Base-by-base conservation (phyloP, 768 basidiomycete genomes). In the Bullera alba region DNA sequence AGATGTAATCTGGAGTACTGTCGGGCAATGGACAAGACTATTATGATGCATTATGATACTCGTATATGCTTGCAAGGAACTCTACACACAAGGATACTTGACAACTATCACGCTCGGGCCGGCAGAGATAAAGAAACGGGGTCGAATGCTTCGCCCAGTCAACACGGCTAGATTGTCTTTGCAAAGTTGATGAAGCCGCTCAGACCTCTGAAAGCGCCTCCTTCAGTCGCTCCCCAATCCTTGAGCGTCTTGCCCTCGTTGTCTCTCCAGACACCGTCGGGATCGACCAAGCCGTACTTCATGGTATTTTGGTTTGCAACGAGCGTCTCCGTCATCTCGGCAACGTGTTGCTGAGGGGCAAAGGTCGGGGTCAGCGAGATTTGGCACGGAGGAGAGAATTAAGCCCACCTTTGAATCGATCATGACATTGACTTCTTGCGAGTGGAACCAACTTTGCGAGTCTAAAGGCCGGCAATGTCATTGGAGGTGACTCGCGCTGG, bases 391-490 rank as follows among this genome's bases (percentile, higher is more conserved):
- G 7, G 28, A 25, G 25, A 32, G n/a, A 2, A 4, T 15, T n/a
- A 17, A 16, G 46, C 56, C 51, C 38, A 66, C 70, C n/a, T 75
- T 69, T 21, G 76, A 78, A 65, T 83, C 81, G 38, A 83, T 73
- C 76, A 83, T 78, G 50, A 83, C 71, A 64, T 86, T 85, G 57
- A 80, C 76, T 59, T 86, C 84, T 53, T 83, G 80, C 36, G 79
- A 81, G 67, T 86, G 84, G 74, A 77, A 84, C 83, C 83, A 85
- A 4, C 78, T 79, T 60, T 85, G 83, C 5, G 80, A 78, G 52
- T 82, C 81, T 77, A 60, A 14, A 36, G 29, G 5, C 17, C 8
- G 16, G 7, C 22, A n/a, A 36, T 42, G 10, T 37, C 10, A 41
- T 38, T 49, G n/a, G 52, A 52, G n/a, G n/a, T n/a, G n/a, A n/a